Evolutionary conservation across 2,329 filamentous ascomycete species (phyloP).

Genomic region (Xylariaceae sp.): DNA sequence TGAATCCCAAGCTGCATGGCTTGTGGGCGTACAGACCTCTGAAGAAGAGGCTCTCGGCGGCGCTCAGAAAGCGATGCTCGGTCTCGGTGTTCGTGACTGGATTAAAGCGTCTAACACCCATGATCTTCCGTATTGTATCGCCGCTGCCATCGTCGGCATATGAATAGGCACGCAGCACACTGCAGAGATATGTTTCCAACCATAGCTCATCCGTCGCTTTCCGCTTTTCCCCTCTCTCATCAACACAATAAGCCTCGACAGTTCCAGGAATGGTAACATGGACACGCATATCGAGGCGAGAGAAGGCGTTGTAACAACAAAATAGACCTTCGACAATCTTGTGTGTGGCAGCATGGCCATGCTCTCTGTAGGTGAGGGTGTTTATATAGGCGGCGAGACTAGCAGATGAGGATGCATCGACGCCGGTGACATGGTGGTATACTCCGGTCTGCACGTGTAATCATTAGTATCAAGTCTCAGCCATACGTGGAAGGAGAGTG

Average conservation of each 20-base stretch:
- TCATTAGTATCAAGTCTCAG: conserved; percentile 4
- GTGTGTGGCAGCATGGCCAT: conserved; percentile 71
- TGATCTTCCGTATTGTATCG: conserved; percentile 93
- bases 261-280: conserved; percentile 96
- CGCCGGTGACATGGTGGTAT: conserved; percentile 96
- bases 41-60: conserved; percentile 94
- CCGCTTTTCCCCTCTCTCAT: conserved; percentile 93
- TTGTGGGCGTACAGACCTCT: conserved; percentile 59
- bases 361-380: conserved; percentile 88
- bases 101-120: conserved; percentile 96
- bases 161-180: conserved; percentile 88
- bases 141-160: conserved; percentile 96
- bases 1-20: not conserved
- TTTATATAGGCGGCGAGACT: conserved; percentile 98
- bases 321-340: conserved; percentile 95
- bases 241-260: conserved; percentile 95
- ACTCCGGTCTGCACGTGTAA: conserved; percentile 70
- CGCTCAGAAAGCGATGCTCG: conserved; percentile 92
- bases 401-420: conserved; percentile 96
- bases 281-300: conserved; percentile 95
- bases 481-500: conserved; percentile 42
- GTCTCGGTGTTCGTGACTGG: conserved; percentile 98
- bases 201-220: conserved; percentile 92
- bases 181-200: conserved; percentile 97
- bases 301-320: conserved; percentile 99